Conservation (phyloP, 192 early-diverging fungal species). For the Backusella liffmaniae region DNA sequence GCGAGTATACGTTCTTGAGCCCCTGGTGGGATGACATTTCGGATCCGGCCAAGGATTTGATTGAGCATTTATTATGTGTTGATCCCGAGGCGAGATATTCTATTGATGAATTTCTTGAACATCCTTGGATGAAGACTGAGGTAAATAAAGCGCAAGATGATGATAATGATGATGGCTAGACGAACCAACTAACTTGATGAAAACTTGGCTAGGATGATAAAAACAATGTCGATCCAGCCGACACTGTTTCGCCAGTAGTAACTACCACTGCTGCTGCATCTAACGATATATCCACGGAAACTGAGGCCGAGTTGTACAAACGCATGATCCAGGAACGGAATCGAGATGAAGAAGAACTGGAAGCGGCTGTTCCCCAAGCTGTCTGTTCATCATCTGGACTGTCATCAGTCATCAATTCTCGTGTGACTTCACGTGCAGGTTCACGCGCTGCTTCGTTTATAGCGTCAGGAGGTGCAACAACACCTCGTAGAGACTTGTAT, state of each 20-base stretch:
- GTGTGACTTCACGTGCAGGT: slow-evolving; percentile 3
- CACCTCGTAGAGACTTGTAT: slow-evolving; percentile 12
- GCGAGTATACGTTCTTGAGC: slow-evolving; percentile 81
- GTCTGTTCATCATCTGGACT: not conserved
- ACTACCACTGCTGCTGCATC: not conserved
- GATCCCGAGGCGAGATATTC: slow-evolving; percentile 72
- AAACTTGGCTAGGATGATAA: not conserved
- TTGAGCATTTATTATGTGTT: slow-evolving; percentile 65
- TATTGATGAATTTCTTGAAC: slow-evolving; percentile 78
- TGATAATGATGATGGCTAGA: not conserved
- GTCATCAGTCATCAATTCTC: slow-evolving; percentile 12
- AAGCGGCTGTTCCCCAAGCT: slow-evolving; percentile 2
- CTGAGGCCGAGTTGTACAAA: slow-evolving; percentile 7
- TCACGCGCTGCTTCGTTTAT: slow-evolving; percentile 7
- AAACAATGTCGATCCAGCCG: not conserved
- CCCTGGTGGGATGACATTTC: slow-evolving; percentile 94
- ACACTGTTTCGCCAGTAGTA: not conserved
- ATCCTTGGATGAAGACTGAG: slow-evolving; percentile 64
- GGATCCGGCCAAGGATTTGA: slow-evolving; percentile 68
- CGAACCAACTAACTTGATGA: not conserved
- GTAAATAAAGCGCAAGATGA: not conserved
- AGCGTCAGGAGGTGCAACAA: not conserved
- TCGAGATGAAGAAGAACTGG: slow-evolving; percentile 1
- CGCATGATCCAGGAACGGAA: slow-evolving; percentile 19
- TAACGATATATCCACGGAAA: not conserved